Conservation (phyloP, 805 yeast species). For the Pichia thaimueangensis region DNA sequence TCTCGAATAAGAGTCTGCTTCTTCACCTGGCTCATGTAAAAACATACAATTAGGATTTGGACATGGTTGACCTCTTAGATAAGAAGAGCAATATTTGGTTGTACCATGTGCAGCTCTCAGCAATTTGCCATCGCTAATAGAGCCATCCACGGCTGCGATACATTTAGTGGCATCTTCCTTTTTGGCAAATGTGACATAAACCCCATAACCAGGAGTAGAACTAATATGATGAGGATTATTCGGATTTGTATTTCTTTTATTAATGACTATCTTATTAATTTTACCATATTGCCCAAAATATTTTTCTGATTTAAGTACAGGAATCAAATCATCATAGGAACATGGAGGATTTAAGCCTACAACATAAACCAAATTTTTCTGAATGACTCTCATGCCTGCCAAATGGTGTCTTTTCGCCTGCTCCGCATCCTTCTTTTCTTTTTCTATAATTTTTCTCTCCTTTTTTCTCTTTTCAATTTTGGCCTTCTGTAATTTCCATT, state of each 20-base stretch:
- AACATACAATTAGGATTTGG: slow-evolving; percentile 99
- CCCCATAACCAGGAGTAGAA: slow-evolving; percentile 76
- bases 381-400: slow-evolving; percentile 97
- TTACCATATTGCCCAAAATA: slow-evolving; percentile 99
- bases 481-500: slow-evolving; percentile 73
- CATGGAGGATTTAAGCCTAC: slow-evolving; percentile 89
- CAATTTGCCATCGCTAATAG: slow-evolving; percentile 83
- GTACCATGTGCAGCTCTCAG: slow-evolving; percentile 97
- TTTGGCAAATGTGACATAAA: slow-evolving; percentile 85
- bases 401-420: slow-evolving; percentile 78
- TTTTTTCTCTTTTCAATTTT: slow-evolving; percentile 76
- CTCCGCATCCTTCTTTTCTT: slow-evolving; percentile 87
- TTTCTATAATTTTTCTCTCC: slow-evolving; percentile 78
- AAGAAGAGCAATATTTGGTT: slow-evolving; percentile 96
- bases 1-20: slow-evolving; percentile 93
- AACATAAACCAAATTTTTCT: slow-evolving; percentile 92
- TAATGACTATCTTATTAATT: slow-evolving; percentile 88
- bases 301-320: slow-evolving; percentile 77
- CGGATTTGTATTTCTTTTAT: slow-evolving; percentile 57
- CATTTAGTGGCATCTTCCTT: slow-evolving; percentile 96
- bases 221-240: slow-evolving; percentile 26
- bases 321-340: slow-evolving; percentile 78
- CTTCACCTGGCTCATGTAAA: slow-evolving; percentile 98
- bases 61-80: slow-evolving; percentile 89
- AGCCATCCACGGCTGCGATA: slow-evolving; percentile 87